Percentiles rank a stretch among this genome's conserved stretches.
These are phyloP conservation scores for Suillus luteus DNA, from an alignment of 768 basidiomycete genomes.

Conservation along the genomic window DNA sequence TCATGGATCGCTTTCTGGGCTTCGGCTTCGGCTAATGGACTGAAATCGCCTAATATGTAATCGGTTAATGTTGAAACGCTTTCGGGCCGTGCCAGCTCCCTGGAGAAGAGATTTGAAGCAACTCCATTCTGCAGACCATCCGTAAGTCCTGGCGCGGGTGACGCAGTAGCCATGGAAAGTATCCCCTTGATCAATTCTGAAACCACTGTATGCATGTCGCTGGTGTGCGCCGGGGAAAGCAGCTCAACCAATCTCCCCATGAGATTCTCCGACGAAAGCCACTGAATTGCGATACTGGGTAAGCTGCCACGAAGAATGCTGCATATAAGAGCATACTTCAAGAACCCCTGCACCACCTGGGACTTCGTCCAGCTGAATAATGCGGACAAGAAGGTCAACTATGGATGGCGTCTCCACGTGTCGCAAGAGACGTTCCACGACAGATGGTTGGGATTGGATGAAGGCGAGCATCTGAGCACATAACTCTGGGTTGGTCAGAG, in stretches of 20 bases:
- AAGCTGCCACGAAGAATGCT: conserved; percentile 32
- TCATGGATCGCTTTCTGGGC: conserved; percentile 17
- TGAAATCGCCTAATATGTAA: conserved; percentile 76
- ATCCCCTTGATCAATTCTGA: conserved; percentile 93
- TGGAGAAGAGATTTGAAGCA: conserved; percentile 83
- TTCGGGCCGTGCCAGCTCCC: conserved; percentile 78
- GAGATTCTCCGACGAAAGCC: conserved; percentile 84
- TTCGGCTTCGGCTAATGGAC: conserved; percentile 19
- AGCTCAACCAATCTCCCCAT: conserved; percentile 80
- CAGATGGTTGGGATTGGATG: conserved; percentile 78
- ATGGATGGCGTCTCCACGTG: conserved; percentile 91
- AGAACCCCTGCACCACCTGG: conserved; percentile 81
- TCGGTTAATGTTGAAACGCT: conserved; percentile 71
- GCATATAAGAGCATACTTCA: conserved; percentile 63
- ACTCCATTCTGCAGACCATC: conserved; percentile 69
- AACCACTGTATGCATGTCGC: conserved; percentile 82
- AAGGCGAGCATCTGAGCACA: conserved; percentile 83
- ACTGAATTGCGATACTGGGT: conserved; percentile 51
- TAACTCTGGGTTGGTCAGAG: conserved; percentile 20
- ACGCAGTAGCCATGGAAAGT: conserved; percentile 90
- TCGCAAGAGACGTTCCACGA: conserved; percentile 79
- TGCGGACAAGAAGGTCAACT: conserved; percentile 87
- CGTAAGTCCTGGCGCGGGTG: conserved; percentile 73
- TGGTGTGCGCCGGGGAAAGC: conserved; percentile 74
- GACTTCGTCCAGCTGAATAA: conserved; percentile 87